Evolutionary conservation across 306 rosid genomes (phyloP), one percentile per base, ranked within the genome.

Genomic region (Glycine tomentella): DNA sequence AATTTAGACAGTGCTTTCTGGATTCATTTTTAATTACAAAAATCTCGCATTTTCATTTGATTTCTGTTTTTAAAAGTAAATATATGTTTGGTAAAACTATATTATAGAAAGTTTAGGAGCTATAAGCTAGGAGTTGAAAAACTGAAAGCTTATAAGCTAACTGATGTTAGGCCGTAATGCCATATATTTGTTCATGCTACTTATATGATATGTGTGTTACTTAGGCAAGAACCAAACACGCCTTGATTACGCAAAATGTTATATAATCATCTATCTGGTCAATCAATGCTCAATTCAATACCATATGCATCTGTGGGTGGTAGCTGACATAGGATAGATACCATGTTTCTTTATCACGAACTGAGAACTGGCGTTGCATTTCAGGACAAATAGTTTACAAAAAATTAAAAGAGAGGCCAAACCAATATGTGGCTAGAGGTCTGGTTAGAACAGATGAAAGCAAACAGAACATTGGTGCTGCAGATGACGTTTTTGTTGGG

Each of bases 381-480:
- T 87, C 93, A 95, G 99, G 99, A 72, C 91, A 95, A 84, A 73
- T 95, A 72, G 98, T 90, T 73, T 93, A 93, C 57, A 75, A 80
- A 83, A 90, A 90, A 79, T 69, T 95, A 68, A 91, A 90, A 87
- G 97, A 93, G 94, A 90, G 95, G 55, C 64, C 93, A 31, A 84
- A 86, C 55, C 85, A 89, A 82, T 90, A 88, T 84, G 93, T 84
- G 17, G 93, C 93, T 6, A 89, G 97, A 86, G 99, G 99, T 85
- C 86, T 95, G 6, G 99, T 90, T 59, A 90, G 98, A 69, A 89
- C 94, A 14, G 91, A 88, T 69, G 97, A 90, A 89, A 95, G 99
- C 93, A 95, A 95, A 81, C 89, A 87, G 84, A 89, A 67, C 14
- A 82, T 95, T 57, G 97, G 96, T 61, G 93, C 89, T 50, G 89